Base-by-base conservation (phyloP, 345 rosid species). In the Chamaenerion angustifolium region DNA sequence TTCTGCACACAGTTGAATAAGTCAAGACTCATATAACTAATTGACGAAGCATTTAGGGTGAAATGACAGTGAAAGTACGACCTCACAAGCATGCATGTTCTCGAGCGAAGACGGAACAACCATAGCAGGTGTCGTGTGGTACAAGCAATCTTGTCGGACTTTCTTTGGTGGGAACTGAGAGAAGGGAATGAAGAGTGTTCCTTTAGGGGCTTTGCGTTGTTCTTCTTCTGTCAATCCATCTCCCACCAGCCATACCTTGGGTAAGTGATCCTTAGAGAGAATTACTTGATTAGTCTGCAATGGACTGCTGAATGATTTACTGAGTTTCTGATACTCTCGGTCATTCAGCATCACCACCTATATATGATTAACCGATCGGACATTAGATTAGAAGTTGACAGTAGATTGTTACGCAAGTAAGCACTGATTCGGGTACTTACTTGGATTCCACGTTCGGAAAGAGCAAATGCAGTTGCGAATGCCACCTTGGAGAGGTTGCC, bases 41-140 rank as follows among this genome's bases (percentile, higher is more conserved):
- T n/a, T n/a, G n/a, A n/a, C n/a, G n/a, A n/a, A n/a, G n/a, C n/a
- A n/a, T n/a, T n/a, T n/a, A n/a, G n/a, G n/a, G n/a, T n/a, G n/a
- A n/a, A n/a, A n/a, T n/a, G n/a, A n/a, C n/a, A n/a, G n/a, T n/a
- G n/a, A n/a, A n/a, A n/a, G n/a, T n/a, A n/a, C n/a, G n/a, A n/a
- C 94, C 78, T 84, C 94, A 63, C 88, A 84, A 6, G 78, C 70
- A 51, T 81, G 63, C 52, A 77, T 12, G 56, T 83, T 83, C 16
- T 49, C 53, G 16, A 84, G 41, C 45, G 94, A 65, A 7, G 49
- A 48, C 15, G 94, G 94, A 56, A 62, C 40, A 7, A 57, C 11
- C 72, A 78, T 63, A 7, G 88, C 78, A 0, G 94, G 86, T 15
- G 82, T 76, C 15, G 55, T 62, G 40, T 74, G 71, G 65, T 84